Evolutionary conservation across 2,329 filamentous ascomycete genomes (phyloP).

Genomic region (Aureobasidium sp.): DNA sequence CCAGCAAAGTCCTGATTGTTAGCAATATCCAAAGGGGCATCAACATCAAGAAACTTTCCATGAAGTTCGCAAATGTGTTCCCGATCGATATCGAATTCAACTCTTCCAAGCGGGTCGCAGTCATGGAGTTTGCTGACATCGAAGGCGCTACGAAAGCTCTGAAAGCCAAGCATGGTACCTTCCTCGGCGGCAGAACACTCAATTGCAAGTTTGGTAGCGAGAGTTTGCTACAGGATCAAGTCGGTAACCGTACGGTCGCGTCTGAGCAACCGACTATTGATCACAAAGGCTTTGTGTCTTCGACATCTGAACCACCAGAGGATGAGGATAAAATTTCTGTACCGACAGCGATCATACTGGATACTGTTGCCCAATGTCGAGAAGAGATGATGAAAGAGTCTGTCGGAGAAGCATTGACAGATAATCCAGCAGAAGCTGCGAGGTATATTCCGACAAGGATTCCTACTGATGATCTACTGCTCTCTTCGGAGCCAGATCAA

Average conservation of each 20-base stretch:
- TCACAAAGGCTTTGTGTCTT: background rate
- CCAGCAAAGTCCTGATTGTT: background rate
- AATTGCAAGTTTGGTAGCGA: background rate
- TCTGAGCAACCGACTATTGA: background rate
- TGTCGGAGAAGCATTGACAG: background rate
- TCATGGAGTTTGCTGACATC: background rate
- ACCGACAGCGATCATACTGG: background rate
- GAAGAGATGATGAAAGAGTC: background rate
- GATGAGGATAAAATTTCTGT: background rate
- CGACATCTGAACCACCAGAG: background rate
- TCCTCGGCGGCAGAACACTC: background rate
- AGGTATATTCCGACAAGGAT: background rate
- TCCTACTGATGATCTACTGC: background rate
- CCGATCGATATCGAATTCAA: background rate
- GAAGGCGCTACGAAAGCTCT: background rate
- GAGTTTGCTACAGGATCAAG: background rate
- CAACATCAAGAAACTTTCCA: background rate
- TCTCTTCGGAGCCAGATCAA: background rate
- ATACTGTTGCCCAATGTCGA: background rate
- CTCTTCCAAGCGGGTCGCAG: background rate
- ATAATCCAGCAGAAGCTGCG: background rate
- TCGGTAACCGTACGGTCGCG: background rate
- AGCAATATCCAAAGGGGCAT: background rate
- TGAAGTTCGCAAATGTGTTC: background rate
- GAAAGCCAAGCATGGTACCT: background rate